These are phyloP conservation scores for Candida maltosa DNA, from an alignment of 805 yeast genomes.

Conservation along the genomic window DNA sequence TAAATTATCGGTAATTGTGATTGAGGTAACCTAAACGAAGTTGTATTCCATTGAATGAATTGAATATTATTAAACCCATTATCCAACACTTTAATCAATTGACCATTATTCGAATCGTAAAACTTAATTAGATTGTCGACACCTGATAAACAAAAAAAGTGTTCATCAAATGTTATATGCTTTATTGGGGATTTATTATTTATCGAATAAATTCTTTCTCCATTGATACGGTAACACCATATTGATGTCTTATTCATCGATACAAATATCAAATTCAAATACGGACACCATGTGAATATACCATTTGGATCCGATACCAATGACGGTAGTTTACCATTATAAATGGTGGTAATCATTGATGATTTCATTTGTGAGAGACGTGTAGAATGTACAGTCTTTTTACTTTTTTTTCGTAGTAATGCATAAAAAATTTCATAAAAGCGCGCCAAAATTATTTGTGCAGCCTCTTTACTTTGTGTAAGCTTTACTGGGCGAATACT, in stretches of 20 bases:
- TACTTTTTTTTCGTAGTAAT: no score
- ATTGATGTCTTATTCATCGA: slow-evolving; percentile 47
- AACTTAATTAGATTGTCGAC: slow-evolving; percentile 39
- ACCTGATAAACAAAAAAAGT: slow-evolving; percentile 43
- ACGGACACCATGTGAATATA: slow-evolving; percentile 47
- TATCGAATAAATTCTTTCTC: slow-evolving; percentile 50
- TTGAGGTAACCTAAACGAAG: not conserved
- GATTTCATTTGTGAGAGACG: not conserved
- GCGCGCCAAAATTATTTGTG: no score
- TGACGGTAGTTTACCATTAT: slow-evolving; percentile 11
- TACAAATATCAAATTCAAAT: slow-evolving; percentile 50
- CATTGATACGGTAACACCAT: slow-evolving; percentile 52
- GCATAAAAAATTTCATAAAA: no score
- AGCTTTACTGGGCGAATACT: no score
- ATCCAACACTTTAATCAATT: slow-evolving; percentile 25
- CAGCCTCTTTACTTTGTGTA: no score
- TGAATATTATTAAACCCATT: slow-evolving; percentile 12
- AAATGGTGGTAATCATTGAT: slow-evolving; percentile 1
- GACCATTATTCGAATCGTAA: slow-evolving; percentile 46
- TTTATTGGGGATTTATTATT: slow-evolving; percentile 31
- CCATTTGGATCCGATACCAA: slow-evolving; percentile 27
- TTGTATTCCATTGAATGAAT: slow-evolving; percentile 17
- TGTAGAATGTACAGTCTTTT: no score
- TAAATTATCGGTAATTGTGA: slow-evolving; percentile 31
- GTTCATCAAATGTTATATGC: slow-evolving; percentile 28